These are phyloP conservation scores for Oryza punctata DNA, from an alignment of 176 grass and related monocot genomes.

Conservation along the genomic window DNA sequence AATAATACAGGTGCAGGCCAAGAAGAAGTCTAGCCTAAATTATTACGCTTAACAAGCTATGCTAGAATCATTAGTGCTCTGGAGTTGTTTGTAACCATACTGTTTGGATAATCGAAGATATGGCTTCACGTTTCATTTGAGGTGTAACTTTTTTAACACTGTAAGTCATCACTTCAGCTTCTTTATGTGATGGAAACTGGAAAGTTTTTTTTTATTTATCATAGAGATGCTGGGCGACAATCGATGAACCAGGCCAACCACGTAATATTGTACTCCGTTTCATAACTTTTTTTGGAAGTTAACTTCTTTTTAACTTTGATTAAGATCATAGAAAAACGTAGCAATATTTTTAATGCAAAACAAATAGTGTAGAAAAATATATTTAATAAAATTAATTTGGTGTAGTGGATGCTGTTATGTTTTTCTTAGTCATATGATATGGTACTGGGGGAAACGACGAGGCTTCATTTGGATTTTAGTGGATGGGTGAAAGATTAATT, in stretches of 20 bases:
- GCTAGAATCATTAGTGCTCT: background rate
- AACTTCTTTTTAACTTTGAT: too few species aligned
- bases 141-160: conserved; percentile 7
- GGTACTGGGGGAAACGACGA: too few species aligned
- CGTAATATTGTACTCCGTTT: background rate
- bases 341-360: too few species aligned
- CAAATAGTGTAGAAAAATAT: too few species aligned
- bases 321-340: too few species aligned
- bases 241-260: background rate
- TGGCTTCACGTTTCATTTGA: conserved; percentile 5
- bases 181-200: background rate
- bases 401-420: too few species aligned
- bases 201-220: background rate
- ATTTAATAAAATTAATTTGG: too few species aligned
- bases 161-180: background rate
- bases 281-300: too few species aligned
- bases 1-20: conserved; percentile 86
- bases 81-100: conserved; percentile 19
- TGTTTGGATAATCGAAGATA: conserved; percentile 12
- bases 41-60: conserved; percentile 74
- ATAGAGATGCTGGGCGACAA: background rate
- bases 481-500: too few species aligned
- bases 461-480: too few species aligned
- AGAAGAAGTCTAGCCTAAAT: conserved; percentile 92
- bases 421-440: too few species aligned